Percentiles rank a stretch among this genome's conserved stretches.
Conservation (phyloP, 768 basidiomycete species). For the Mycena polygramma region DNA sequence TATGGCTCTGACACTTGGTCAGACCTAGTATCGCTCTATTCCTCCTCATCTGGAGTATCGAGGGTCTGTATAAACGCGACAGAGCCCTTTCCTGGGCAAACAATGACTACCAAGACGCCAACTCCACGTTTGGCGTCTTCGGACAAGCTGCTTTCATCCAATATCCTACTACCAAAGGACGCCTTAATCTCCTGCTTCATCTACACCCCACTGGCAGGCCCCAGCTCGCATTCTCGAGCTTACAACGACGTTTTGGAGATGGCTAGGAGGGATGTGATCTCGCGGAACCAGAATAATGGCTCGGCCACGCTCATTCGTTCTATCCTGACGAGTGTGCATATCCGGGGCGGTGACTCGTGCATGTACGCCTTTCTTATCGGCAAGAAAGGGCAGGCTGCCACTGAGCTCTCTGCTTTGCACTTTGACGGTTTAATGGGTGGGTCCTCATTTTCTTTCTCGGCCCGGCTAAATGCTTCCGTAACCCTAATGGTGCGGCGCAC, state of each 20-base stretch:
- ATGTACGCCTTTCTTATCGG: conserved; percentile 73
- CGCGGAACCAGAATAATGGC: conserved; percentile 45
- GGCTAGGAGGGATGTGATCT: conserved; percentile 64
- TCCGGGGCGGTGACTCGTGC: conserved; percentile 55
- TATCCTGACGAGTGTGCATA: conserved; percentile 64
- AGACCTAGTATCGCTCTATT: conserved; percentile 9
- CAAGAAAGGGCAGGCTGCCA: conserved; percentile 45
- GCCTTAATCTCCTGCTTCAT: conserved; percentile 32
- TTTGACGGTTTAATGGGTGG: conserved; percentile 68
- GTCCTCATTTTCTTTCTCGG: conserved; percentile 43
- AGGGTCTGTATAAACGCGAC: conserved; percentile 2
- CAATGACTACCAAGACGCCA: conserved; percentile 34
- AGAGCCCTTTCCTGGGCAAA: not conserved
- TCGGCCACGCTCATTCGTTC: conserved; percentile 59
- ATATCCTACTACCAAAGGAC: conserved; percentile 34
- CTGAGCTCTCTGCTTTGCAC: conserved; percentile 52
- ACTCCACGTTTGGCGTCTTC: conserved; percentile 29
- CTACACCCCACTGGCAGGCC: conserved; percentile 35
- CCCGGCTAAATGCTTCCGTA: conserved; percentile 33
- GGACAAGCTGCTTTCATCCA: conserved; percentile 37
- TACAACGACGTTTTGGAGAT: conserved; percentile 63
- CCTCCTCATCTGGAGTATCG: not conserved
- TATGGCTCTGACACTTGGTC: conserved; percentile 24
- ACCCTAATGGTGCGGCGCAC: conserved; percentile 38
- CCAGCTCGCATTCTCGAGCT: conserved; percentile 36